phyloP scores from a whole-genome alignment of 768 basidiomycete genomes.

The Tulasnella sp. region DNA sequence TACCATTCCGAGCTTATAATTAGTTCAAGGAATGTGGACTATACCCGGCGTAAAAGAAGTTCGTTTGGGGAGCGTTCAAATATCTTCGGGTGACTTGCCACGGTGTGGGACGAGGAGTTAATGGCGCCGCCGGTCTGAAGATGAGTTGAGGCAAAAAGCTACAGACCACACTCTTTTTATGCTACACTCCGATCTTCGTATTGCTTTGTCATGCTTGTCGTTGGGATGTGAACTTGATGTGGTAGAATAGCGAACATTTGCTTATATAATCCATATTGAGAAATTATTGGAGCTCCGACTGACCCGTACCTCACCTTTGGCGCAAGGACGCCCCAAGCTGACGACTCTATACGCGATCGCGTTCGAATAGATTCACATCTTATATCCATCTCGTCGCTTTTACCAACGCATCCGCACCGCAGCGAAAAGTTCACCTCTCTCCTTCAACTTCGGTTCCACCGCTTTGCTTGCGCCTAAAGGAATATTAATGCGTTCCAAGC shows the following conservation, averaged over 20 bases:
- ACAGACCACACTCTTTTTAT: too few relatives aligned
- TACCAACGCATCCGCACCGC: not conserved
- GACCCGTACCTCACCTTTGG: too few relatives aligned
- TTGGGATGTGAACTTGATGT: not conserved
- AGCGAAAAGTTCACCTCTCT: not conserved
- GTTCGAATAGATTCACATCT: not conserved
- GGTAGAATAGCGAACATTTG: not conserved
- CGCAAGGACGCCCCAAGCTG: not conserved
- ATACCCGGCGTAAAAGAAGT: too few relatives aligned
- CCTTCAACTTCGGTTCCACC: not conserved
- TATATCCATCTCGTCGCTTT: not conserved
- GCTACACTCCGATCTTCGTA: too few relatives aligned
- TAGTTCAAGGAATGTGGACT: constrained; percentile 42
- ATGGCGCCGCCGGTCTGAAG: too few relatives aligned
- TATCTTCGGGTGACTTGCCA: too few relatives aligned
- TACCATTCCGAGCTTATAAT: constrained; percentile 10
- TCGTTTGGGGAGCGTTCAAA: constrained; percentile 51
- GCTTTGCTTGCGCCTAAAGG: not conserved
- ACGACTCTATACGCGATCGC: not conserved
- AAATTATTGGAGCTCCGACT: not conserved
- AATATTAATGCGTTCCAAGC: too few relatives aligned
- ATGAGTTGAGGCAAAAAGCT: too few relatives aligned
- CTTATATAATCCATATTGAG: not conserved
- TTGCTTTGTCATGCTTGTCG: too few relatives aligned
- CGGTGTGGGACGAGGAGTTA: too few relatives aligned